Percentiles rank a stretch among this genome's conserved stretches.
These are phyloP conservation scores for Gyromitra esculenta DNA, from an alignment of 2,329 filamentous ascomycete species.

Conservation along the genomic window DNA sequence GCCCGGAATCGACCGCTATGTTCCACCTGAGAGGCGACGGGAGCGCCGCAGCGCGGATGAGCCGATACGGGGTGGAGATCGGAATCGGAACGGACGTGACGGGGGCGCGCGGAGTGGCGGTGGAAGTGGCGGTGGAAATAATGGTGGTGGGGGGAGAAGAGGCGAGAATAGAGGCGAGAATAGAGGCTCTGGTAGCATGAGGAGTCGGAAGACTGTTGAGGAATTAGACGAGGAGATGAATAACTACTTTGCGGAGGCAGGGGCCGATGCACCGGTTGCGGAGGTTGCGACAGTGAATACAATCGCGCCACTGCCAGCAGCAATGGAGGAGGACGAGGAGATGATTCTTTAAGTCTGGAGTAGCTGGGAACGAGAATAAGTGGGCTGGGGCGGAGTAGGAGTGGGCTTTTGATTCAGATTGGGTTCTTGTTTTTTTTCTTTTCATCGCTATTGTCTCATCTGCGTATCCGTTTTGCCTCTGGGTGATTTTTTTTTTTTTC, in stretches of 20 bases:
- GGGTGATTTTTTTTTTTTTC: neutral
- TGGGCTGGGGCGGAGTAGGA: neutral
- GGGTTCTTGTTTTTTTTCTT: slow-evolving; percentile 10
- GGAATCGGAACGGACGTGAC: slow-evolving; percentile 61
- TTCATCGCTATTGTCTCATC: neutral
- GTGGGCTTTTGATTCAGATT: neutral
- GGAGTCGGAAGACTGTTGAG: slow-evolving; percentile 77
- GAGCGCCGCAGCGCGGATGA: slow-evolving; percentile 49
- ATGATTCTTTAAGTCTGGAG: slow-evolving; percentile 48
- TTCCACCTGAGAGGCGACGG: slow-evolving; percentile 69
- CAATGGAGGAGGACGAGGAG: slow-evolving; percentile 51
- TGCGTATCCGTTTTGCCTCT: neutral
- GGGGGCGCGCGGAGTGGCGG: slow-evolving; percentile 4
- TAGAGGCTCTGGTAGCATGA: slow-evolving; percentile 67
- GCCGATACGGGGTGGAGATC: slow-evolving; percentile 44
- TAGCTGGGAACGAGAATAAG: neutral
- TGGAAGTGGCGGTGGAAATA: neutral
- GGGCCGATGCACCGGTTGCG: slow-evolving; percentile 28
- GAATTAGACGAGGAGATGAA: slow-evolving; percentile 74
- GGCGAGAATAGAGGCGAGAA: slow-evolving; percentile 64
- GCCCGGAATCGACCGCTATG: slow-evolving; percentile 79
- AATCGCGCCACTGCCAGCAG: slow-evolving; percentile 9
- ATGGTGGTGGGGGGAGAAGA: slow-evolving; percentile 64
- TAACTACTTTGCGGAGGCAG: slow-evolving; percentile 72
- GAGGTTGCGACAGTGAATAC: neutral